A percentile compares a stretch with the other conserved stretches of the same genome.
Evolutionary conservation across 2,329 filamentous ascomycete genomes (phyloP).

Genomic region (Aspergillus sp.): DNA sequence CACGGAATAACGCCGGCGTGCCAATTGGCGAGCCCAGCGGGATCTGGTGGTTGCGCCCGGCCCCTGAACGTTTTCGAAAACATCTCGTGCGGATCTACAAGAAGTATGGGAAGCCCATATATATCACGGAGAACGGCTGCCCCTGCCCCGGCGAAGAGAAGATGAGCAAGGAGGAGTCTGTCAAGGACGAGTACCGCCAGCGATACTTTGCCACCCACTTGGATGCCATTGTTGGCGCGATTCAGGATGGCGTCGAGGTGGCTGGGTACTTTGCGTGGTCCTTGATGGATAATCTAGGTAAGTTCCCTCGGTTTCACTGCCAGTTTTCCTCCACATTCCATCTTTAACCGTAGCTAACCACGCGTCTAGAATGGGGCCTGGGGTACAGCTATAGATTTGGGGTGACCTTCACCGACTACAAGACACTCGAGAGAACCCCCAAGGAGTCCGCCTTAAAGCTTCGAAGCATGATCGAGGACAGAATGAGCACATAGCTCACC

Average conservation of each 20-base stretch:
- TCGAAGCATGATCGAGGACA: too few relatives aligned
- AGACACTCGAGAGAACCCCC: too few relatives aligned
- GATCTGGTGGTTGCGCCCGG: conserved; percentile 15
- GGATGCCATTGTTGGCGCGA: conserved; percentile 2
- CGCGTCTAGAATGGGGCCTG: too few relatives aligned
- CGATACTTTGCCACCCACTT: conserved; percentile 12
- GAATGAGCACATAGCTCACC: too few relatives aligned
- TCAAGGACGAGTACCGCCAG: conserved; percentile 10
- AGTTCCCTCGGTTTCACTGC: not conserved
- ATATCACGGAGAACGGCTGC: conserved; percentile 18
- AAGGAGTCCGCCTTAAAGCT: too few relatives aligned
- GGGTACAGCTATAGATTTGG: too few relatives aligned
- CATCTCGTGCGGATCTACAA: conserved; percentile 8
- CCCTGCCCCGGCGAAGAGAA: conserved; percentile 9
- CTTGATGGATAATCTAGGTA: conserved; percentile 25
- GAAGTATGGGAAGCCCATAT: conserved; percentile 9
- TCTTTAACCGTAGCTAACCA: too few relatives aligned
- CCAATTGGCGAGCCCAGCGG: conserved; percentile 7
- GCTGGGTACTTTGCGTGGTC: conserved; percentile 22
- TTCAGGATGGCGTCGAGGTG: conserved; percentile 12
- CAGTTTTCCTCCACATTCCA: too few relatives aligned
- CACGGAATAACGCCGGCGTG: conserved; percentile 7
- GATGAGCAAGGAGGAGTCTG: not conserved
- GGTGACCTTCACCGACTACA: too few relatives aligned
- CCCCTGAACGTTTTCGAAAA: conserved; percentile 14